phyloP scores from a whole-genome alignment of 139 green algal species.

The Nannochloris sp. region DNA sequence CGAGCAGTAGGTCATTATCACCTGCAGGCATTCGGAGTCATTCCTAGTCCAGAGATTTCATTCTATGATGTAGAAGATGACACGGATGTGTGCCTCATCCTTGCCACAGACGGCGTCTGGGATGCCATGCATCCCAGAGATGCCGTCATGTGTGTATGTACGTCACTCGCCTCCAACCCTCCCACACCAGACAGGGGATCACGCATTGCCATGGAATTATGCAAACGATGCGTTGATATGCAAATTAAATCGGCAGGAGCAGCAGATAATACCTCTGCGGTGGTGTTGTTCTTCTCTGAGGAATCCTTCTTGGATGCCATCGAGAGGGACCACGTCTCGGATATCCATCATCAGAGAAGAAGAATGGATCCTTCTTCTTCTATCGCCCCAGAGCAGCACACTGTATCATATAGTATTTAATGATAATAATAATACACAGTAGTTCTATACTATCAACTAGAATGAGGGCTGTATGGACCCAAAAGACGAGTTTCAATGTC shows the following conservation, averaged over 20 bases:
- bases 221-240: too few relatives aligned
- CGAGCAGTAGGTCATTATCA: constrained; percentile 45
- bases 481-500: background rate
- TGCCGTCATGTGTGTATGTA: constrained; percentile 38
- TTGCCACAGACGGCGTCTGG: constrained; percentile 58
- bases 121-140: constrained; percentile 38
- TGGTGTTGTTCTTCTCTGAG: constrained; percentile 27
- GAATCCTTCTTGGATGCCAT: constrained; percentile 8
- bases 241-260: constrained; percentile 18
- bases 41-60: constrained; percentile 14
- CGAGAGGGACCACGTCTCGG: background rate
- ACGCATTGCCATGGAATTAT: too few relatives aligned
- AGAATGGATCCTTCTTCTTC: background rate
- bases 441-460: too few relatives aligned
- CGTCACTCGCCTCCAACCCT: constrained; percentile 11
- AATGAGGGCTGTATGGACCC: too few relatives aligned
- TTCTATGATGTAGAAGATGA: constrained; percentile 11
- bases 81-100: constrained; percentile 45
- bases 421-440: too few relatives aligned
- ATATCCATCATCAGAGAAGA: background rate
- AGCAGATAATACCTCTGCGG: constrained; percentile 42
- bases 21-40: constrained; percentile 23
- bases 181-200: too few relatives aligned
- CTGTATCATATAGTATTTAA: too few relatives aligned
- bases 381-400: too few relatives aligned